Evolutionary conservation across 2,329 filamentous ascomycete genomes (phyloP), one percentile per base, ranked within the genome.

Genomic region (Pseudogymnoascus sp.): DNA sequence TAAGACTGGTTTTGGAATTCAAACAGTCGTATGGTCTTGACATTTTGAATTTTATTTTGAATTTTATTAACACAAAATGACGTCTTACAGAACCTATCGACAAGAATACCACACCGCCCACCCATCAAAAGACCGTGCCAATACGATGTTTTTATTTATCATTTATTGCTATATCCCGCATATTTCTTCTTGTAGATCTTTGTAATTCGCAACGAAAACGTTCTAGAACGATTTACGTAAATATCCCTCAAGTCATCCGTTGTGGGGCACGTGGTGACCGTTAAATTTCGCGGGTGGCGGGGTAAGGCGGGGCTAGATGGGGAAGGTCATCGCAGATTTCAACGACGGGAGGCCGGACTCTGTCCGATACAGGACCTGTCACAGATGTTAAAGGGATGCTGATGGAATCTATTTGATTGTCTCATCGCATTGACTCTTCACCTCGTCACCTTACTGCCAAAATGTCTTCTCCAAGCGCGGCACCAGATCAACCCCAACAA

Each of bases 321-420:
- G 49, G 25, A 56, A 56, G 49, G 49, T 56, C 25, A 56, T 34
- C 49, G 49, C 49, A 56, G 49, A 34, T 56, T 56, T 56, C 49
- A 18, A 34, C 49, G 49, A 18, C 49, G 25, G 46, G 25, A 56
- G 49, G 49, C 49, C 49, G 49, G 49, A 34, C 12, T 12, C 16
- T 18, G 49, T 56, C 49, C 49, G 49, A 56, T 34, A 18, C 49
- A 56, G 49, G 49, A 56, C 14, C 43, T 49, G 23, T 49, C 23
- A 28, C 28, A 14, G 28, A 56, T 56, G n/a, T 56, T 56, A 56
- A 56, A 56, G 28, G n/a, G 28, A 56, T 56, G 49, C 49, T 34
- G 28, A 56, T 56, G 49, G 49, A 34, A 34, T 56, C 8, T 12
- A 56, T 12, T 34, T 56, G 5, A 56, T 34, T 34, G 49, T 14